Evolutionary conservation across 192 early-diverging fungal genomes (phyloP), one percentile per base, ranked within the genome.

Genomic region (Linnemannia elongata): DNA sequence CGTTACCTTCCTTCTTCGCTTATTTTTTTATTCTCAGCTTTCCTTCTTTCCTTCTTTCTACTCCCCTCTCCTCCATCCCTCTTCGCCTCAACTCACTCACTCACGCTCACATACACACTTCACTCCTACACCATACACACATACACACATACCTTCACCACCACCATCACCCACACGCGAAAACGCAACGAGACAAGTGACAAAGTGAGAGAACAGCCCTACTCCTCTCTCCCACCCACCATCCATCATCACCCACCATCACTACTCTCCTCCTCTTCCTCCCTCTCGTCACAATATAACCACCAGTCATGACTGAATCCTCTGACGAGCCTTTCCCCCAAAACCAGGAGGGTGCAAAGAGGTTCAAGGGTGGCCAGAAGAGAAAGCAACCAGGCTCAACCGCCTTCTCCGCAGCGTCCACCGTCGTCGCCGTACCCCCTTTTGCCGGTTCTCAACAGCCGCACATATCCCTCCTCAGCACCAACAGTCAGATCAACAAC

Each of bases 331-430:
- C 69, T 13, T 79, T 79, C 68, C 69, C 66, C 36, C 77, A 79
- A 69, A 79, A 79, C 49, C 47, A 72, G 36, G 77, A 79, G 38
- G 68, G 69, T 8, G 77, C 77, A 3, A 79, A 79, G 69, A 36
- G 77, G n/a, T 79, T 79, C 77, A 79, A 79, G 20, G 35, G 44
- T 30, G 69, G 47, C 4, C 77, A 79, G 39, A 79, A 79, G 69
- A 45, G 77, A 13, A 79, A 79, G 52, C 77, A 79, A 44, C 77
- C 77, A 22, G 69, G 77, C 22, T n/a, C 76, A 33, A 68, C 75
- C 6, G 60, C 75, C 39, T 68, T 68, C 57, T 63, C 60, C 35
- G 36, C 75, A 33, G 38, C 75, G 7, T 77, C 75, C 17, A 41
- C 75, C 20, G 52, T 57, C 18, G 45, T 75, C 6, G 74, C 74